Evolutionary conservation across 768 basidiomycete genomes (phyloP).

Genomic region (Chalciporus pseudorubinellus): DNA sequence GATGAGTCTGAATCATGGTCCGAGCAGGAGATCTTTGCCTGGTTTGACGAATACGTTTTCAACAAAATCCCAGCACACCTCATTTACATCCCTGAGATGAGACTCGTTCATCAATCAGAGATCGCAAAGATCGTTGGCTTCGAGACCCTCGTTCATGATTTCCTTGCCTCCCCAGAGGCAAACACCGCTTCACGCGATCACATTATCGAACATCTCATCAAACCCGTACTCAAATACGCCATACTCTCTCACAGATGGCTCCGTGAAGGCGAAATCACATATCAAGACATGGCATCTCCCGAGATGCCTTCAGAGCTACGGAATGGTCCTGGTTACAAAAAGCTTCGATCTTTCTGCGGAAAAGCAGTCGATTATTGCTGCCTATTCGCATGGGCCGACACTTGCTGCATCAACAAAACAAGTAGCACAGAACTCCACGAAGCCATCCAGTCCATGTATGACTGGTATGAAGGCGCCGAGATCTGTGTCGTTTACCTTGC

Average conservation of each 20-base stretch:
- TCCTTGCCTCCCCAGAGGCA: neutral
- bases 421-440: conserved; percentile 15
- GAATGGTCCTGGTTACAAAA: neutral
- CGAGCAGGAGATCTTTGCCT: neutral
- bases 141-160: neutral
- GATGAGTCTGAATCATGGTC: too few relatives aligned
- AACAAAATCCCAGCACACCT: neutral
- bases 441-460: conserved; percentile 18
- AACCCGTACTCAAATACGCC: neutral
- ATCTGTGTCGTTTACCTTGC: conserved; percentile 14
- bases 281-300: neutral
- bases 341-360: neutral
- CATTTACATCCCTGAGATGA: conserved; percentile 1
- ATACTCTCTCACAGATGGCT: conserved; percentile 4
- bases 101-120: neutral
- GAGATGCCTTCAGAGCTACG: neutral
- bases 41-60: conserved; percentile 6
- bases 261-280: neutral
- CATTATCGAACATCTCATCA: neutral
- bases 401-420: too few relatives aligned
- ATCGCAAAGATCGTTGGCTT: neutral
- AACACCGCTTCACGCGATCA: neutral
- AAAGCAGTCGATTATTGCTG: neutral
- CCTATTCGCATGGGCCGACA: too few relatives aligned
- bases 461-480: conserved; percentile 14